phyloP scores from a whole-genome alignment of 192 early-diverging fungal species.

The Entomortierella beljakovae region DNA sequence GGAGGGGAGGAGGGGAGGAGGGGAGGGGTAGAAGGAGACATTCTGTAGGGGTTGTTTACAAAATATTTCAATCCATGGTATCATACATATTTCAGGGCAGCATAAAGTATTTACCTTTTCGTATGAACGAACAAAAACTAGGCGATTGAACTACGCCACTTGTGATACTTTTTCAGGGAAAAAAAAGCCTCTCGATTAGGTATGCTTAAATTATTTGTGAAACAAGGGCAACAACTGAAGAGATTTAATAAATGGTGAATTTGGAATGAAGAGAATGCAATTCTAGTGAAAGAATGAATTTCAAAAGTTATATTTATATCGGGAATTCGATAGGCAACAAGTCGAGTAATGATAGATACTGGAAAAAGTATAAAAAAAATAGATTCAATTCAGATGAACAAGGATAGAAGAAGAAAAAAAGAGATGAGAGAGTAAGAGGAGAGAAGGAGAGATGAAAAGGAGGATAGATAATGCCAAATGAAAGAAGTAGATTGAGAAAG shows the following conservation, averaged over 20 bases:
- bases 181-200: too few relatives aligned
- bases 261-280: too few relatives aligned
- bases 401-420: not conserved
- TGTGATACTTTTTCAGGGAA: too few relatives aligned
- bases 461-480: not conserved
- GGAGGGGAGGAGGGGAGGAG: not conserved
- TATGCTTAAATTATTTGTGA: too few relatives aligned
- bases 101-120: not conserved
- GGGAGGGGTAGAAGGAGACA: not conserved
- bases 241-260: too few relatives aligned
- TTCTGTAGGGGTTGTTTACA: not conserved
- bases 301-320: too few relatives aligned
- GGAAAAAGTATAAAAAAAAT: not conserved
- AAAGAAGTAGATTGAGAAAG: not conserved
- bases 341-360: not conserved
- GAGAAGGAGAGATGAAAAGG: not conserved
- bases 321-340: not conserved
- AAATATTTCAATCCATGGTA: not conserved
- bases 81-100: not conserved
- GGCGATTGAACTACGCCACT: too few relatives aligned
- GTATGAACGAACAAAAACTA: not conserved
- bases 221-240: too few relatives aligned
- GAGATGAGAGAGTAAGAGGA: not conserved
- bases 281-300: too few relatives aligned
- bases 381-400: too few relatives aligned